Percentiles rank a stretch among this genome's conserved stretches.
phyloP scores from a whole-genome alignment of 371 early-diverging fungal species.

The Mucor saturninus region DNA sequence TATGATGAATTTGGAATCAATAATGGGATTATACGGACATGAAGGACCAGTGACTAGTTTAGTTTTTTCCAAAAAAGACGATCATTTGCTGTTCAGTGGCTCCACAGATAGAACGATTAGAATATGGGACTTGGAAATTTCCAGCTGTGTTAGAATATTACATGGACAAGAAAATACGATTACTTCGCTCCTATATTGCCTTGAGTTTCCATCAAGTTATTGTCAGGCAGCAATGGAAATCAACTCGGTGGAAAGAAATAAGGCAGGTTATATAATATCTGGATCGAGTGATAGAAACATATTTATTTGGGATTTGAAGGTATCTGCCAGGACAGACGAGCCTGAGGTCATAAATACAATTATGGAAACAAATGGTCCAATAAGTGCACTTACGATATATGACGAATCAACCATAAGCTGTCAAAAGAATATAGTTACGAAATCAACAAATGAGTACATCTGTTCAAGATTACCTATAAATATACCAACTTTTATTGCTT shows the following conservation, averaged over 20 bases:
- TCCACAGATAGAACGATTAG: constrained; percentile 80
- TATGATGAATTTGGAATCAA: constrained; percentile 3
- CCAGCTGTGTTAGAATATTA: constrained; percentile 45
- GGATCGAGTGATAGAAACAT: constrained; percentile 31
- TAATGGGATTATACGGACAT: constrained; percentile 3
- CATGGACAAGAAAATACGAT: constrained; percentile 33
- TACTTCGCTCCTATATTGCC: constrained; percentile 5
- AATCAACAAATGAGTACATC: constrained; percentile 7
- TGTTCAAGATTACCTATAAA: constrained; percentile 18
- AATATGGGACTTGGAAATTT: constrained; percentile 67
- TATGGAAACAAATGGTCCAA: constrained; percentile 29
- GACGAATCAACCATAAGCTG: constrained; percentile 1
- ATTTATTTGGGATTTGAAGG: constrained; percentile 30
- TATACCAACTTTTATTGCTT: constrained; percentile 23
- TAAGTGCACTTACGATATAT: constrained; percentile 25
- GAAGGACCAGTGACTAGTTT: constrained; percentile 27
- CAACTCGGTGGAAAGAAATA: constrained; percentile 2
- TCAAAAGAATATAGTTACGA: background rate
- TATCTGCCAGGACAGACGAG: background rate
- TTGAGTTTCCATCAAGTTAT: background rate
- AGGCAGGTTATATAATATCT: constrained; percentile 24
- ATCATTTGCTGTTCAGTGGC: constrained; percentile 59
- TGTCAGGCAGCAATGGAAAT: constrained; percentile 13
- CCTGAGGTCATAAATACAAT: constrained; percentile 20
- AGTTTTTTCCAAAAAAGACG: constrained; percentile 1